Base-by-base conservation (phyloP, 176 grass and related monocot species). In the Tuctoria greenei region DNA sequence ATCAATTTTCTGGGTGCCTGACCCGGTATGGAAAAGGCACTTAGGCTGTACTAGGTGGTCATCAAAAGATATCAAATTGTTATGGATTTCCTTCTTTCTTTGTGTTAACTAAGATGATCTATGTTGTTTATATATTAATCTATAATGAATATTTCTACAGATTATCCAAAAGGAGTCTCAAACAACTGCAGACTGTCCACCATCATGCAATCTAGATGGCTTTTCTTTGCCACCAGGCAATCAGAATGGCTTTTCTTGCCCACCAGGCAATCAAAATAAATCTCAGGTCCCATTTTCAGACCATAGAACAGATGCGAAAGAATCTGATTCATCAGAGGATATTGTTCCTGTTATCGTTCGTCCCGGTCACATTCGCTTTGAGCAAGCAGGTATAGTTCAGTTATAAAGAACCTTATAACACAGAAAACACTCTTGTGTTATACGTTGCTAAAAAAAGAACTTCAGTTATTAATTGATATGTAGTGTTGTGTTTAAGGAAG, bases 331-430 rank as follows among this genome's bases (percentile, higher is more conserved):
- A 24, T 81, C 79, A 42, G 85, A 93, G n/a, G 88, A 88, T 46
- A 74, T 88, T 79, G 81, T 98, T 87, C 79, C 91, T 66, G 65
- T 91, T 64, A 72, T 88, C 35, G 86, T 94, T 89, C 71, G 86
- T 27, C 95, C 95, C 71, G 95, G 95, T 82, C 84, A 98, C 66
- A 98, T 98, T 81, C 91, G 91, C n/a, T 98, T 98, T 82, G 95
- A 90, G 35, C 67, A 82, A 69, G 74, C 80, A 84, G 95, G 95
- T 98, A 89, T 76, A 17, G 14, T 56, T 84, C 54, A 81, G 21
- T 70, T 10, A 21, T 25, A 45, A 62, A 72, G 60, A 77, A 66
- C 21, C 50, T 60, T 57, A 41, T 67, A 41, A 9, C 59, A 31
- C 7, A 45, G 8, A 38, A 63, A 63, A 6, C 15, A 35, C 13